Base-by-base conservation (phyloP, 1,139 yeast genomes). In the Pichiaceae sp. region DNA sequence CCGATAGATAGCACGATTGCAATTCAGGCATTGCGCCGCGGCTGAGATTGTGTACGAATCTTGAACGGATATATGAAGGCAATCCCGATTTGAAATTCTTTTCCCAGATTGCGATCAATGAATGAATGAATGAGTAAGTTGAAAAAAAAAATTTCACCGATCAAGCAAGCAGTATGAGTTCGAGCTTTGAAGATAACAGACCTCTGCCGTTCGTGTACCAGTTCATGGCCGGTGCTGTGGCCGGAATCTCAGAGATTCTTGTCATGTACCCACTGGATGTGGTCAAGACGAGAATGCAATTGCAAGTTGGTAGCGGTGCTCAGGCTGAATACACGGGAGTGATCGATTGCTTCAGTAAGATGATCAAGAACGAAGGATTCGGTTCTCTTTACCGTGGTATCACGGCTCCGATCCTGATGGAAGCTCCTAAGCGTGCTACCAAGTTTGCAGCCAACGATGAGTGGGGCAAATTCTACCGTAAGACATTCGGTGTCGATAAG, bases 181-280 rank as follows among this genome's bases (percentile, higher is more conserved):
- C 7, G 11, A 7, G 11, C 7, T 21, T 25, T 20, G 18, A 14
- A 31, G 18, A 21, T 15, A 12, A 7, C 17, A 31, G 15, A 34
- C 32, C 82, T 14, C 63, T 89, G 50, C 96, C 97, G 36, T 91
- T 91, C 58, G 59, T 78, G 35, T 89, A 87, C 70, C 97, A 91
- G 62, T 91, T 91, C 58, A 68, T 77, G 33, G 75, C 97, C 17
- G 99, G 98, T 41, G 98, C 98, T 51, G 73, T 89, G 54, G 99
- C 99, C 45, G 98, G 99, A 47, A 87, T 91, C 45, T 86, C 96
- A 20, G 99, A 91, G 70, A 86, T 93, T 60, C 71, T 91, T 56
- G 91, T 87, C 48, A 91, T 91, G 98, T 91, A 91, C 60, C 99
- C 99, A 34, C 70, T 91, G 55, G 98, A 93, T 61, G 96, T 91